Conservation (phyloP, 2,329 filamentous ascomycete genomes). For the Zasmidium citrigriseum region DNA sequence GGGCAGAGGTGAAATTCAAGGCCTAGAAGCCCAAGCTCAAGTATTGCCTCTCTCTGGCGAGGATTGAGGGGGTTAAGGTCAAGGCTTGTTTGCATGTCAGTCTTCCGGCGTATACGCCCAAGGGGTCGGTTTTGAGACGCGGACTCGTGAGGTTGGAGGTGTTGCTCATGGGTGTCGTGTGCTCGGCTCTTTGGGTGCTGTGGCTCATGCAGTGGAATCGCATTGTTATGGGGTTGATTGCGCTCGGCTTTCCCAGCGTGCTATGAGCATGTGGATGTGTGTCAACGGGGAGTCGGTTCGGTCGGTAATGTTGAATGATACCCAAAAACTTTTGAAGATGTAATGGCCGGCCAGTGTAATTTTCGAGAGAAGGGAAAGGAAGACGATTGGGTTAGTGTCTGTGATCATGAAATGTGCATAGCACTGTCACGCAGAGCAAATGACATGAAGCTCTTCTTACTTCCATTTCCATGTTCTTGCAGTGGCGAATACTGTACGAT, state of each 20-base stretch:
- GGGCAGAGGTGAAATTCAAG: constrained; percentile 24
- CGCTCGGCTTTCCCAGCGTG: neutral
- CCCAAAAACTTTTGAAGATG: neutral
- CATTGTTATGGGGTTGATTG: neutral
- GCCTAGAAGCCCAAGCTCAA: constrained; percentile 10
- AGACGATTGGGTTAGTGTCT: neutral
- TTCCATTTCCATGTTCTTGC: neutral
- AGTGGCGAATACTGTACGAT: neutral
- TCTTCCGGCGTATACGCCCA: neutral
- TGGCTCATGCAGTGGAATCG: neutral
- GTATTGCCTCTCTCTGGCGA: neutral
- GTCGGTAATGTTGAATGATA: neutral
- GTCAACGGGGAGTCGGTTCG: neutral
- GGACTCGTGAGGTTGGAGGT: neutral
- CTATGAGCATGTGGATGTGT: neutral
- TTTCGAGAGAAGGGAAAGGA: neutral
- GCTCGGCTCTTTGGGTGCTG: neutral
- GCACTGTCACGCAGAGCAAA: too few species aligned
- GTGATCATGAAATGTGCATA: neutral
- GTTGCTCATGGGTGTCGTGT: neutral
- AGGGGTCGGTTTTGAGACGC: neutral
- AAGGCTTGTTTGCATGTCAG: neutral
- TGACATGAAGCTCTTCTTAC: neutral
- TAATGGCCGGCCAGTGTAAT: neutral
- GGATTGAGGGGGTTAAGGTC: neutral